Conservation (phyloP, 257 asterid genomes). For the Mentha longifolia region DNA sequence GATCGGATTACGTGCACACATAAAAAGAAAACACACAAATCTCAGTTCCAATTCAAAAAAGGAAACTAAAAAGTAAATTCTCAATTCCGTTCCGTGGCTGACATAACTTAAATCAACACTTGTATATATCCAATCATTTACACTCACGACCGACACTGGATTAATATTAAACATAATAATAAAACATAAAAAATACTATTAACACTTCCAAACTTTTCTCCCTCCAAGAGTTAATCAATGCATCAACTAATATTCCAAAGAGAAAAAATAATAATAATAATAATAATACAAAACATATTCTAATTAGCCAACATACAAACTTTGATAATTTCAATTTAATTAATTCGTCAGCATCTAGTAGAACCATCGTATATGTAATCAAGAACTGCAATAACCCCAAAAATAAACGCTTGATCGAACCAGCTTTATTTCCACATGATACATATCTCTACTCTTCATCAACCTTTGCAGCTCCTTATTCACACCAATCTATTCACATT, state of each 20-base stretch:
- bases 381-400: slow-evolving; percentile 84
- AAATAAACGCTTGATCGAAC: slow-evolving; percentile 83
- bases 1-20: neutral
- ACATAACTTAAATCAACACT: neutral
- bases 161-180: neutral
- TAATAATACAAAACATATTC: too few relatives aligned
- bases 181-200: neutral
- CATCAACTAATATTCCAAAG: neutral
- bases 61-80: neutral
- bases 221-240: neutral
- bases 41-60: too few relatives aligned
- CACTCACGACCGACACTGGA: neutral
- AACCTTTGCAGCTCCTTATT: slow-evolving; percentile 49
- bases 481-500: slow-evolving; percentile 59
- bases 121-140: neutral
- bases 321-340: neutral
- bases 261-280: neutral
- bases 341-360: slow-evolving; percentile 55
- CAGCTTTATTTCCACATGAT: slow-evolving; percentile 69
- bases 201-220: too few relatives aligned
- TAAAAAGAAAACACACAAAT: neutral
- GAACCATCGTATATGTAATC: slow-evolving; percentile 89
- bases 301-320: neutral
- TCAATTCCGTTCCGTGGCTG: neutral
- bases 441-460: slow-evolving; percentile 62